phyloP scores from a whole-genome alignment of 768 basidiomycete genomes.

The Russula virescens region DNA sequence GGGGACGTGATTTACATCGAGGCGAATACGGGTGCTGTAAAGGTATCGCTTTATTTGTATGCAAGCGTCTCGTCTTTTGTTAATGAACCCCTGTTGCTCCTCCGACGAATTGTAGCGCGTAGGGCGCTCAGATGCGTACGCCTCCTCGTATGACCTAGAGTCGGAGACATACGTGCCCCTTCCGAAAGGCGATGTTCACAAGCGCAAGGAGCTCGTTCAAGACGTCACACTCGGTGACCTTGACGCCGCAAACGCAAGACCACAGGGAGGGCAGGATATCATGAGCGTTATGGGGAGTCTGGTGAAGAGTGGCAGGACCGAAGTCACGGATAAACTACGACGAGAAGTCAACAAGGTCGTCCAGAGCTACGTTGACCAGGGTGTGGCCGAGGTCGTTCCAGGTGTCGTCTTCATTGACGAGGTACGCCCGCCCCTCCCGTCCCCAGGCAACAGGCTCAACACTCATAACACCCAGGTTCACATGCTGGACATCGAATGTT shows the following conservation, averaged over 20 bases:
- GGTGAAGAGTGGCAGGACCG: slow-evolving; percentile 89
- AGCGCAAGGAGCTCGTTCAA: slow-evolving; percentile 91
- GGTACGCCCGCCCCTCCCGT: slow-evolving; percentile 42
- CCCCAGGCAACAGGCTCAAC: background rate
- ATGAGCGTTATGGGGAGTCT: slow-evolving; percentile 95
- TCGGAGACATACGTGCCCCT: slow-evolving; percentile 98
- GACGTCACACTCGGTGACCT: slow-evolving; percentile 93
- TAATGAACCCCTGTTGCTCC: background rate
- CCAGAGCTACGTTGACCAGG: slow-evolving; percentile 95
- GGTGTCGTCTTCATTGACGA: slow-evolving; percentile 99
- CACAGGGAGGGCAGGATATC: slow-evolving; percentile 95
- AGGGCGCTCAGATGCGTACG: slow-evolving; percentile 94
- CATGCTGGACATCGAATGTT: slow-evolving; percentile 99
- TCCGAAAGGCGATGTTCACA: slow-evolving; percentile 95
- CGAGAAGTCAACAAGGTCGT: slow-evolving; percentile 97
- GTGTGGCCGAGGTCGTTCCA: slow-evolving; percentile 95
- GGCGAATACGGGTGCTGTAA: slow-evolving; percentile 89
- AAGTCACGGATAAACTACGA: slow-evolving; percentile 94
- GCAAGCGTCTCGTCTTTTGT: background rate
- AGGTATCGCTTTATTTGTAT: slow-evolving; percentile 44
- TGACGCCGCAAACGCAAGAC: slow-evolving; percentile 93
- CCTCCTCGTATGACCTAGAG: slow-evolving; percentile 95
- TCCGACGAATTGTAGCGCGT: slow-evolving; percentile 58
- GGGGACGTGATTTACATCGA: slow-evolving; percentile 98
- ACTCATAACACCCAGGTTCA: slow-evolving; percentile 60